Evolutionary conservation across 208 protist species (phyloP).

Genomic region (Angomonas deanei): DNA sequence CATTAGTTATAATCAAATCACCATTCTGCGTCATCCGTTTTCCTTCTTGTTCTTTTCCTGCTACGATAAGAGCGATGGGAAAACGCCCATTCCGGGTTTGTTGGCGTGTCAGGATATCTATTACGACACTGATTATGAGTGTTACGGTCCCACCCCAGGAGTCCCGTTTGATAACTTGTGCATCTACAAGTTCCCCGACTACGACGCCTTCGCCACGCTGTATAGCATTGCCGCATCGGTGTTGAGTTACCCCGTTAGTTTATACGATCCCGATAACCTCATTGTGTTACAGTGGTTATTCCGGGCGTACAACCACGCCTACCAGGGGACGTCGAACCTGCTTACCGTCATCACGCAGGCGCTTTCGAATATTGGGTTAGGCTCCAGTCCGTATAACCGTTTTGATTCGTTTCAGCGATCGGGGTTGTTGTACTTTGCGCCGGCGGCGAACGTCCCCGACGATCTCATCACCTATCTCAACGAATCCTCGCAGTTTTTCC

Average conservation of each 20-base stretch:
- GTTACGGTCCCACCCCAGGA: neutral
- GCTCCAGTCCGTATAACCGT: slow-evolving; percentile 14
- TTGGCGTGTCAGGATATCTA: neutral
- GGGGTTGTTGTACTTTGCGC: slow-evolving; percentile 33
- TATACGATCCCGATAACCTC: slow-evolving; percentile 3
- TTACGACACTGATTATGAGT: neutral
- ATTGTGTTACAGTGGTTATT: slow-evolving; percentile 2
- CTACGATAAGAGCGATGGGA: neutral
- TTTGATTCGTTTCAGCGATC: slow-evolving; percentile 20
- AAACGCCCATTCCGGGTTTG: neutral
- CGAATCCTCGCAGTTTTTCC: slow-evolving; percentile 11
- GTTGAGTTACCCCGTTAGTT: neutral
- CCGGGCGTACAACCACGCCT: neutral
- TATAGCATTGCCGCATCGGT: neutral
- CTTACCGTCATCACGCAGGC: neutral
- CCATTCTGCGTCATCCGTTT: neutral
- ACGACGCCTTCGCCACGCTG: neutral
- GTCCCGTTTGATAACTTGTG: slow-evolving; percentile 8
- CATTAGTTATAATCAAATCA: neutral
- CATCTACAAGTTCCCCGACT: neutral
- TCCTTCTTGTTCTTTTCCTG: neutral
- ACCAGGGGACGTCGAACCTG: neutral
- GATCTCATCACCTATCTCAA: slow-evolving; percentile 15
- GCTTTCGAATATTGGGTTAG: slow-evolving; percentile 4
- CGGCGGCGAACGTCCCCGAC: slow-evolving; percentile 17